Conservation (phyloP, 78 protist species). For the Dictyostelium citrinum region DNA sequence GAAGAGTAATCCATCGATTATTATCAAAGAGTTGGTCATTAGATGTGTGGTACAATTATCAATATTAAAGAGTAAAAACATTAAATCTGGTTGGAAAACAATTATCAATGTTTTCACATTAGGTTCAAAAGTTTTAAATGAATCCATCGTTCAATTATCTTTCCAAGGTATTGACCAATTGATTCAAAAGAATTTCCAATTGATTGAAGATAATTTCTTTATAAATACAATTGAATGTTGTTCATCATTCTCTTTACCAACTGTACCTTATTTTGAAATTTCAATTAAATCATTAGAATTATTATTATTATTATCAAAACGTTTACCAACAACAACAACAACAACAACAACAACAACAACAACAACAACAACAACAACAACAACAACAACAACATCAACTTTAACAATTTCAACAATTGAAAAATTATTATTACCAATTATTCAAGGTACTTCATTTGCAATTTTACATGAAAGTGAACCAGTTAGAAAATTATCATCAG, state of each 20-base stretch:
- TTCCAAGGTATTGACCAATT: conserved; percentile 69
- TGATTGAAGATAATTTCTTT: conserved; percentile 77
- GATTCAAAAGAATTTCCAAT: conserved; percentile 4
- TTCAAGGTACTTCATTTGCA: conserved; percentile 7
- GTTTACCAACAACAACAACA: not conserved
- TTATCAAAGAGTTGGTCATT: conserved; percentile 55
- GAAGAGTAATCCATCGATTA: not conserved
- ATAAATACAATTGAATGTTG: conserved; percentile 76
- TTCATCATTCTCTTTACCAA: conserved; percentile 5
- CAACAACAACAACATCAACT: too few relatives aligned
- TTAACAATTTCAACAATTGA: not conserved
- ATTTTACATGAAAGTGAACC: conserved; percentile 36
- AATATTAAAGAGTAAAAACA: conserved; percentile 37
- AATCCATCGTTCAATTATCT: conserved; percentile 73
- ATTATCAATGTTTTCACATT: conserved; percentile 86
- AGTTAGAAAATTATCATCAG: conserved; percentile 21
- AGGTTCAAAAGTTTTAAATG: conserved; percentile 22
- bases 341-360: too few relatives aligned
- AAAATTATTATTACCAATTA: conserved; percentile 18
- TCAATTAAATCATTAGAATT: not conserved
- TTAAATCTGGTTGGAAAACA: conserved; percentile 96
- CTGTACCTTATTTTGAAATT: conserved; percentile 8
- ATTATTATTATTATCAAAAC: not conserved
- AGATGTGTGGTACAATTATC: conserved; percentile 55
- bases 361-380: not conserved